These are phyloP conservation scores for Tilletia indica DNA, from an alignment of 1,284 basidiomycete species.

Conservation along the genomic window DNA sequence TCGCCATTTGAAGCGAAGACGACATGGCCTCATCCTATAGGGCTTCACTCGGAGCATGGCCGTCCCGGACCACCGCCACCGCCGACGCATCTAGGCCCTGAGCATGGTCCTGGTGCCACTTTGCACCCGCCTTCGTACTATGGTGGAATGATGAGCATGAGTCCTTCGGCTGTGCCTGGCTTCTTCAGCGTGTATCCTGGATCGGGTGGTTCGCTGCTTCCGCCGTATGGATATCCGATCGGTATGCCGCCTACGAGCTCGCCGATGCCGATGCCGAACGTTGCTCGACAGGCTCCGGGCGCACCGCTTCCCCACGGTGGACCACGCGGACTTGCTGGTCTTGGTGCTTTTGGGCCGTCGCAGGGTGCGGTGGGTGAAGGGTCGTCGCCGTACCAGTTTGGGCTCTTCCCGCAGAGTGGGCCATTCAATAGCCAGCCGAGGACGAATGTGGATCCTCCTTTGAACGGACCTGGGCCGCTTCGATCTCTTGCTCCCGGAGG, in stretches of 20 bases:
- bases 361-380: too few relatives aligned
- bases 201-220: neutral
- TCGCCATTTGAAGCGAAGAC: neutral
- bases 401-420: too few relatives aligned
- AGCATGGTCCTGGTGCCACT: neutral
- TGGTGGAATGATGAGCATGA: neutral
- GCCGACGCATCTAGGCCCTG: neutral
- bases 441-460: too few relatives aligned
- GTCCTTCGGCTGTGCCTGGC: neutral
- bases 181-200: neutral
- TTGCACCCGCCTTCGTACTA: constrained; percentile 2
- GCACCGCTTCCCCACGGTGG: too few relatives aligned
- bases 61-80: neutral
- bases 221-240: neutral
- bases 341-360: too few relatives aligned
- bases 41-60: neutral
- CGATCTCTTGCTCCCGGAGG: too few relatives aligned
- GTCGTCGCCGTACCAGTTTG: too few relatives aligned
- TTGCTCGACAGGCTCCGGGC: too few relatives aligned
- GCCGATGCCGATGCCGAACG: neutral
- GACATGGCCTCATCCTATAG: neutral
- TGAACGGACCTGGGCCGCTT: too few relatives aligned
- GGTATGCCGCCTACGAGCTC: neutral
- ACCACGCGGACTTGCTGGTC: too few relatives aligned
- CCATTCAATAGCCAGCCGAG: too few relatives aligned